A percentile compares a stretch with the other conserved stretches of the same genome.
Conservation (phyloP, 805 yeast species). For the Candida ponderosae region DNA sequence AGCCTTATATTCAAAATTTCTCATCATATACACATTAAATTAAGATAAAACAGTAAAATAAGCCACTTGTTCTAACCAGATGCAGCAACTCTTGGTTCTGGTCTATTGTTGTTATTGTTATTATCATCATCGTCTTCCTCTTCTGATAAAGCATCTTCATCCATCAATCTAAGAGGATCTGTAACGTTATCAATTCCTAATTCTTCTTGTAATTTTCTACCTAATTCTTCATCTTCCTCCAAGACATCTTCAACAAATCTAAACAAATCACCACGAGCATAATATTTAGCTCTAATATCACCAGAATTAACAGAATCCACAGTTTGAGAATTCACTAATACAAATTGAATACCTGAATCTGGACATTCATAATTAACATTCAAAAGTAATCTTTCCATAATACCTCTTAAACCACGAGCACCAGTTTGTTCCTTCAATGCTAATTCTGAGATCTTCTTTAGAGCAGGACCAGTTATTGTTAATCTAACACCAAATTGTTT, state of each 20-base stretch:
- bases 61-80: no score
- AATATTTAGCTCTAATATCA: conserved; percentile 34
- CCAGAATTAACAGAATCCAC: conserved; percentile 30
- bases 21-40: no score
- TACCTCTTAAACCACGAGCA: conserved; percentile 50
- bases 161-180: neutral
- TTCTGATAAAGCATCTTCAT: no score
- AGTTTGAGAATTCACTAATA: conserved; percentile 37
- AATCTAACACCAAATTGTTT: conserved; percentile 43
- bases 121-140: neutral
- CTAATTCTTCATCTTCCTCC: conserved; percentile 33
- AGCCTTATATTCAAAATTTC: no score
- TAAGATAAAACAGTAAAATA: no score
- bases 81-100: neutral
- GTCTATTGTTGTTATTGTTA: neutral
- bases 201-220: conserved; percentile 24
- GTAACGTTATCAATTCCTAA: conserved; percentile 1
- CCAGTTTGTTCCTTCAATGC: conserved; percentile 51
- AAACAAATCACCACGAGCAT: conserved; percentile 34
- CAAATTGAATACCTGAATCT: conserved; percentile 44
- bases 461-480: conserved; percentile 40
- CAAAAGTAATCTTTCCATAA: conserved; percentile 42
- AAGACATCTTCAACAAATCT: conserved; percentile 32
- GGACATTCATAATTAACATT: conserved; percentile 54
- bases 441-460: conserved; percentile 37